Conservation (phyloP, 306 rosid species). For the Herpetospermum pedunculosum region DNA sequence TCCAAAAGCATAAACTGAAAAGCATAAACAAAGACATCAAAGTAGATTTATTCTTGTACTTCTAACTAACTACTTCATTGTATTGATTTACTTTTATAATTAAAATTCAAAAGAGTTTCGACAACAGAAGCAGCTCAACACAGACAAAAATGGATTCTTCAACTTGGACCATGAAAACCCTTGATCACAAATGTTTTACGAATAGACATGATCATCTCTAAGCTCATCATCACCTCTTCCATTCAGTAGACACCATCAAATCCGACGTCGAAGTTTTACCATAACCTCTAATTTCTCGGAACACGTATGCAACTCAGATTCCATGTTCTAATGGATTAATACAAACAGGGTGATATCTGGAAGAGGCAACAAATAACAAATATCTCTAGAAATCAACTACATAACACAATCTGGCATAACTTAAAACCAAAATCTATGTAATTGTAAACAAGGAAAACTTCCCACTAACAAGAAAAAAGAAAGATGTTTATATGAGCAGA, state of each 20-base stretch:
- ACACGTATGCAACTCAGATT: background rate
- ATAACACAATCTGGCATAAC: background rate
- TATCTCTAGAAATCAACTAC: background rate
- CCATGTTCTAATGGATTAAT: background rate
- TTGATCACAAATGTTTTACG: background rate
- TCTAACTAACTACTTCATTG: background rate
- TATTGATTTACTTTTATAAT: background rate
- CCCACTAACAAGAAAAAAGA: background rate
- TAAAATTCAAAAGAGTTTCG: background rate
- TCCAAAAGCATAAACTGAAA: background rate
- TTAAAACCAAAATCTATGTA: slow-evolving; percentile 9
- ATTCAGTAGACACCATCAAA: background rate
- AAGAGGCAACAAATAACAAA: background rate
- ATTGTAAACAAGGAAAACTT: background rate
- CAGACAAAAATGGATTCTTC: background rate
- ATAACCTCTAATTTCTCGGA: background rate
- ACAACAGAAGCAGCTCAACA: background rate
- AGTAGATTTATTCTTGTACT: background rate
- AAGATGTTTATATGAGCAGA: background rate
- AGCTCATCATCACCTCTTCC: background rate
- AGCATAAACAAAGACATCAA: background rate
- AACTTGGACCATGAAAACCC: background rate
- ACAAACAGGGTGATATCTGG: background rate
- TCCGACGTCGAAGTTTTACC: background rate
- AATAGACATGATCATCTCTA: background rate